Evolutionary conservation across 441 rosid genomes (phyloP), one percentile per base, ranked within the genome.

Genomic region (Caryocar brasiliense): DNA sequence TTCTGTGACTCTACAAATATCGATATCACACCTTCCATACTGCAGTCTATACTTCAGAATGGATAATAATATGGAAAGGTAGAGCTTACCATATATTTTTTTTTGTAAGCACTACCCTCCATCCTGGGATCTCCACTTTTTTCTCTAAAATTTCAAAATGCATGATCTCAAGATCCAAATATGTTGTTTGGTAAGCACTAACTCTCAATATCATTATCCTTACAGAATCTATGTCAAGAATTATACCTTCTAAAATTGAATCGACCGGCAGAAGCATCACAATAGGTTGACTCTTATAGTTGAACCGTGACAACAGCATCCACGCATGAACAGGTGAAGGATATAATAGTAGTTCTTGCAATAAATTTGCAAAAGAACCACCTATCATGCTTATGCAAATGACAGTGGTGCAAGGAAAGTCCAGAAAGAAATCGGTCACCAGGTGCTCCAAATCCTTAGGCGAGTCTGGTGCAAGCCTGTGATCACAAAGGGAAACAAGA

Each of bases 401-500:
- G 52, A 82, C 53, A 41, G 95, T 57, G 23, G 90, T 66, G 55
- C 58, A 71, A 54, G 99, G 85, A 65, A 89, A 87, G 63, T 55
- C 58, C 36, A 11, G 55, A 65, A 75, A 84, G 70, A 86, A 86
- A 5, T 72, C 70, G 44, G 51, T 62, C 25, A 80, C 89, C 63
- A 76, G 77, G 42, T 74, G 64, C 58, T 79, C 84, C 74, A 93
- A 77, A 60, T 77, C 83, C 66, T 72, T 60, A 61, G 77, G 56
- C 42, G 82, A 75, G 14, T 74, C 77, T 24, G 90, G 91, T 62
- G 83, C 89, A 78, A 80, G 81, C 73, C 99, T 92, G 76, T 73
- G n/a, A 68, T 47, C 69, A 51, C 7, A 48, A 36, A 47, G 33
- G 12, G 56, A 63, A 61, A 20, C 35, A 52, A 66, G 7, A 65